Evolutionary conservation across 495 filamentous ascomycete genomes (phyloP), one percentile per base, ranked within the genome.

Genomic region (Aspergillus avenaceus): DNA sequence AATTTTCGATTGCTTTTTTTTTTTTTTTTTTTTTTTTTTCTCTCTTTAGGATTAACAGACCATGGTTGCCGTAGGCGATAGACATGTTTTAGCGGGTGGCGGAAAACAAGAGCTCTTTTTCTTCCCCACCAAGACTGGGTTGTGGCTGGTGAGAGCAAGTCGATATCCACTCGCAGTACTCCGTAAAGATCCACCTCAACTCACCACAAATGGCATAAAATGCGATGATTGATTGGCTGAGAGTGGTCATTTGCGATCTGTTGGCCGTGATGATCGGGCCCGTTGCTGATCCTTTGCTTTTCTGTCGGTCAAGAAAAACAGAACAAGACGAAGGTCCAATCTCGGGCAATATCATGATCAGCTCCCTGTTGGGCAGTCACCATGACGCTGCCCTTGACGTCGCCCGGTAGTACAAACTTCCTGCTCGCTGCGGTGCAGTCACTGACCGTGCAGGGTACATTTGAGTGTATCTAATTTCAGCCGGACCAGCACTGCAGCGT

Each of bases 101-200:
- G 45, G 51, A 49, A 48, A 49, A 43, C 51, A 44, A 23, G 18
- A 43, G 27, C 45, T 44, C 32, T 53, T 45, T 47, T 40, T 40
- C 42, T 24, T 42, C 14, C 13, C 27, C 27, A 34, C 27, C 0
- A 34, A 19, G 46, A 19, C 22, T 23, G 38, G 23, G 31, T 13
- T 38, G 38, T 49, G 47, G 28, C 47, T 49, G 36, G 34, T 38
- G 34, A 19, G 32, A n/a, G n/a, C n/a, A n/a, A n/a, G n/a, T n/a
- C n/a, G n/a, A n/a, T n/a, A n/a, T n/a, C n/a, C n/a, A n/a, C n/a
- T n/a, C n/a, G n/a, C n/a, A n/a, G n/a, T n/a, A n/a, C n/a, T n/a
- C n/a, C n/a, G 32, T 16, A 36, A 14, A 5, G 32, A 36, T 36
- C 32, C 32, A 36, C 32, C n/a, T n/a, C n/a, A n/a, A n/a, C n/a